These are phyloP conservation scores for Dothideomycetes sp. DNA, from an alignment of 2,329 filamentous ascomycete genomes.

Conservation along the genomic window DNA sequence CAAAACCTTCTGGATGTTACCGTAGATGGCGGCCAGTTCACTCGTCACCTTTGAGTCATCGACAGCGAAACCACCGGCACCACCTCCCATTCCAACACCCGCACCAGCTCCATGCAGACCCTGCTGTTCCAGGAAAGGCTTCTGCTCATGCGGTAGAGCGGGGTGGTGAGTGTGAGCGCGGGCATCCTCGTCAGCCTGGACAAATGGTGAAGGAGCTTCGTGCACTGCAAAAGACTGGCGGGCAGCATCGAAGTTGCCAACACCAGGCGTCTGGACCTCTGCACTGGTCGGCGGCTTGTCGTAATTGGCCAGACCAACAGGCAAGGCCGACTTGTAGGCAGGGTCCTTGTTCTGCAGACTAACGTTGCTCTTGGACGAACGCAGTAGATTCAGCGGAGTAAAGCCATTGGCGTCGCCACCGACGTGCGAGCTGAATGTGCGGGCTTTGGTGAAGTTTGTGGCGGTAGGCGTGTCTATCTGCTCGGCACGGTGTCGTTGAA, in stretches of 20 bases:
- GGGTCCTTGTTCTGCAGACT: conserved; percentile 14
- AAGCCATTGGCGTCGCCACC: conserved; percentile 29
- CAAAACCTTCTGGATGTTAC: conserved; percentile 81
- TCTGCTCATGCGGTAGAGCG: conserved; percentile 45
- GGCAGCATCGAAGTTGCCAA: conserved; percentile 21
- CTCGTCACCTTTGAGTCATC: conserved; percentile 71
- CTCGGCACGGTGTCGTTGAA: conserved; percentile 74
- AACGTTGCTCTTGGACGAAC: conserved; percentile 31
- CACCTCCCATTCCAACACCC: conserved; percentile 52
- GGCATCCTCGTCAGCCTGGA: conserved; percentile 41
- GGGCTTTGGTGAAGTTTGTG: conserved; percentile 31
- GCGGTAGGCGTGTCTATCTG: conserved; percentile 37
- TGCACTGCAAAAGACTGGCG: conserved; percentile 32
- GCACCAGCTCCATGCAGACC: conserved; percentile 50
- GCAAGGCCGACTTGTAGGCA: conserved; percentile 26
- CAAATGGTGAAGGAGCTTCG: conserved; percentile 27
- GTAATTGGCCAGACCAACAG: conserved; percentile 27
- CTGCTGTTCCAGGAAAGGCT: conserved; percentile 45
- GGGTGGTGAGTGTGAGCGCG: conserved; percentile 44
- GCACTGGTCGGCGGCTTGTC: conserved; percentile 23
- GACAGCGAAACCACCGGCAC: conserved; percentile 55
- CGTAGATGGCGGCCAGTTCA: conserved; percentile 78
- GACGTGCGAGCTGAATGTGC: conserved; percentile 35
- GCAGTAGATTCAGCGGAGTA: conserved; percentile 34
- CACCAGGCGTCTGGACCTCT: conserved; percentile 23